Percentiles rank a stretch among this genome's conserved stretches.
Evolutionary conservation across 805 yeast genomes (phyloP).

Genomic region (Yamadazyma takamatsuzukensis): DNA sequence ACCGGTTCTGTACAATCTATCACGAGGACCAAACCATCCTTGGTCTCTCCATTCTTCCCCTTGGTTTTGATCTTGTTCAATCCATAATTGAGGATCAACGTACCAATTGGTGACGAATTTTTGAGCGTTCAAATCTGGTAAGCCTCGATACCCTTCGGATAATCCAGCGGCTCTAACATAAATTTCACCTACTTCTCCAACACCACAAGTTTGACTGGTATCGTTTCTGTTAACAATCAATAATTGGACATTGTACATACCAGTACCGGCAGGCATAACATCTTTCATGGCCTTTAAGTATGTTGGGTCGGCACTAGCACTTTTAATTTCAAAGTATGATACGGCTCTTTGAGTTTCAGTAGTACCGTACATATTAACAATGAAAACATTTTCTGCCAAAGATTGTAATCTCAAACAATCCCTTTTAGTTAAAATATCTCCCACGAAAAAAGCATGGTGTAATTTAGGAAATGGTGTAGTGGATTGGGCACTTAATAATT

Average conservation of each 20-base stretch:
- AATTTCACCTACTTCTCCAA: conserved; percentile 98
- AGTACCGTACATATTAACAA: conserved; percentile 98
- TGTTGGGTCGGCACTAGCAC: conserved; percentile 62
- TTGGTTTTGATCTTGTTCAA: conserved; percentile 47
- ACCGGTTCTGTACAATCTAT: conserved; percentile 93
- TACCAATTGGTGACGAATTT: conserved; percentile 94
- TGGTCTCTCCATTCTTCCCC: conserved; percentile 65
- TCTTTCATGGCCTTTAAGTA: conserved; percentile 86
- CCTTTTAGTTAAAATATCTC: conserved; percentile 95
- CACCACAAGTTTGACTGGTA: conserved; percentile 88
- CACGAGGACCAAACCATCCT: conserved; percentile 90
- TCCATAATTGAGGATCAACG: conserved; percentile 64
- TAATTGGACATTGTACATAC: conserved; percentile 93
- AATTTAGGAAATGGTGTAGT: conserved; percentile 76
- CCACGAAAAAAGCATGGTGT: conserved; percentile 97
- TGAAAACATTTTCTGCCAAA: conserved; percentile 81
- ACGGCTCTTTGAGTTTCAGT: conserved; percentile 99
- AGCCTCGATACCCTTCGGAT: conserved; percentile 92
- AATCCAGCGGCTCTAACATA: conserved; percentile 98
- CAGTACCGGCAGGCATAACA: conserved; percentile 97
- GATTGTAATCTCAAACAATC: conserved; percentile 93
- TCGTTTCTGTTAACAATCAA: conserved; percentile 91
- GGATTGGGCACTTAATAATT: conserved; percentile 92
- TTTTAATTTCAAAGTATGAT: conserved; percentile 84
- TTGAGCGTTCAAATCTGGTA: conserved; percentile 82